phyloP scores from a whole-genome alignment of 2,329 filamentous ascomycete genomes.

The Neofusicoccum laricinum region DNA sequence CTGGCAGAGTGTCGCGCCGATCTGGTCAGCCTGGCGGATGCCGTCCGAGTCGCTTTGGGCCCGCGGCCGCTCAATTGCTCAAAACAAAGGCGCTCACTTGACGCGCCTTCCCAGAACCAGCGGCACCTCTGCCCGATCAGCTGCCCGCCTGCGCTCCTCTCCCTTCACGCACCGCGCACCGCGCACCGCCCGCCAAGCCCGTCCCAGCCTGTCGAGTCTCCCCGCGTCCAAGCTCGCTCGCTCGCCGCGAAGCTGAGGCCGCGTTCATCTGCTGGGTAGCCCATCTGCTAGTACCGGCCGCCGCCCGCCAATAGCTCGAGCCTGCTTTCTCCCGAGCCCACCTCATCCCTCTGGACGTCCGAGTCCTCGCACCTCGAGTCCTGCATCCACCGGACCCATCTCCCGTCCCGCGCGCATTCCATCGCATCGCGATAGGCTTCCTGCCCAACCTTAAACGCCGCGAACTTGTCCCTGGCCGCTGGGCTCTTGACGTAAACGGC shows the following conservation, averaged over 20 bases:
- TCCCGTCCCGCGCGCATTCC: slow-evolving; percentile 9
- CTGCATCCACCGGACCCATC: slow-evolving; percentile 9
- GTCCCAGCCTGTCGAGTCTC: slow-evolving; percentile 5
- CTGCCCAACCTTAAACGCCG: neutral
- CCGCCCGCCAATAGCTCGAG: slow-evolving; percentile 15
- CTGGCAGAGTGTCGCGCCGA: slow-evolving; percentile 2
- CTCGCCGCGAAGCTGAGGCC: slow-evolving; percentile 11
- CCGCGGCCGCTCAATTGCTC: neutral
- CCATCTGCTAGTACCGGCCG: slow-evolving; percentile 4
- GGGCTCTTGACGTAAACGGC: slow-evolving; percentile 15
- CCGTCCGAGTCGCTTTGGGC: neutral
- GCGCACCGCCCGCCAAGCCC: slow-evolving; percentile 3
- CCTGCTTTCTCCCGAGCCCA: slow-evolving; percentile 9
- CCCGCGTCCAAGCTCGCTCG: slow-evolving; percentile 13
- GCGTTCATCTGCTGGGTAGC: slow-evolving; percentile 1
- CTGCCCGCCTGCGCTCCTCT: slow-evolving; percentile 1
- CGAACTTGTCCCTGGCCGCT: slow-evolving; percentile 8
- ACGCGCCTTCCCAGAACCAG: slow-evolving; percentile 10
- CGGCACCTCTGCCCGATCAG: slow-evolving; percentile 4
- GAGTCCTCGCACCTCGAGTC: neutral
- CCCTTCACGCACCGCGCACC: neutral
- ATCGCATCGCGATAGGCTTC: slow-evolving; percentile 10
- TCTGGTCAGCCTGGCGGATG: neutral
- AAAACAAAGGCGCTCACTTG: slow-evolving; percentile 7
- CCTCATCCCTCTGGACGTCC: slow-evolving; percentile 10